phyloP scores from a whole-genome alignment of 805 yeast genomes.

The Diddensiella transvaalensis region DNA sequence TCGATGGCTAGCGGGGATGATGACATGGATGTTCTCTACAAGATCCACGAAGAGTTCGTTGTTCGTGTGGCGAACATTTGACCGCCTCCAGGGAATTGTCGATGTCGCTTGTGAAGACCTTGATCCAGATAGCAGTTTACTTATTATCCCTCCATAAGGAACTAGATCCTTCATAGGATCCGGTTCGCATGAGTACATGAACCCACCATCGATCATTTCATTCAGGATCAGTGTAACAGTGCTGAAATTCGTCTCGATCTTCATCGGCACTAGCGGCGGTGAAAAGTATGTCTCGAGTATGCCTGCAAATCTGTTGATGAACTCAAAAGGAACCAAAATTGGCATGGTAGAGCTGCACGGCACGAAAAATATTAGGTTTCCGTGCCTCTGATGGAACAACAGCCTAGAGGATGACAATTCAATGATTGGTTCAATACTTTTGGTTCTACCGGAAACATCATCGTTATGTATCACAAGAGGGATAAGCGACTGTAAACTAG shows the following conservation, averaged over 20 bases:
- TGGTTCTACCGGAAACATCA: slow-evolving; percentile 8
- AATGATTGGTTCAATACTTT: slow-evolving; percentile 16
- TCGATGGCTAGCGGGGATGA: slow-evolving; percentile 38
- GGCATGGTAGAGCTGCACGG: slow-evolving; percentile 36
- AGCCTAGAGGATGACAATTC: slow-evolving; percentile 30
- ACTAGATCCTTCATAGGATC: slow-evolving; percentile 67
- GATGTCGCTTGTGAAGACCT: slow-evolving; percentile 22
- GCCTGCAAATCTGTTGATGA: slow-evolving; percentile 48
- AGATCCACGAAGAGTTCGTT: slow-evolving; percentile 88
- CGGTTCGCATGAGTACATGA: slow-evolving; percentile 68
- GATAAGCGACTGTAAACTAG: slow-evolving; percentile 31
- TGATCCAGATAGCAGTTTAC: slow-evolving; percentile 45
- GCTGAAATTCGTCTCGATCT: slow-evolving; percentile 67
- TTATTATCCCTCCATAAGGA: slow-evolving; percentile 58
- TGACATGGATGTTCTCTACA: slow-evolving; percentile 58
- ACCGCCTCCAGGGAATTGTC: slow-evolving; percentile 72
- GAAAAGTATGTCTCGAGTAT: slow-evolving; percentile 59
- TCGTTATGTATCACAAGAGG: slow-evolving; percentile 18
- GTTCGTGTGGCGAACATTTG: slow-evolving; percentile 65
- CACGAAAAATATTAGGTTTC: slow-evolving; percentile 27
- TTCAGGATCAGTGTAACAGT: slow-evolving; percentile 65
- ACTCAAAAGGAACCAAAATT: slow-evolving; percentile 53
- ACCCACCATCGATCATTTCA: slow-evolving; percentile 75
- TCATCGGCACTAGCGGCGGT: slow-evolving; percentile 50
- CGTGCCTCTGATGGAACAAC: slow-evolving; percentile 27